Evolutionary conservation across 1,284 basidiomycete species (phyloP), one percentile per base, ranked within the genome.

Genomic region (Wolfiporia cocos): DNA sequence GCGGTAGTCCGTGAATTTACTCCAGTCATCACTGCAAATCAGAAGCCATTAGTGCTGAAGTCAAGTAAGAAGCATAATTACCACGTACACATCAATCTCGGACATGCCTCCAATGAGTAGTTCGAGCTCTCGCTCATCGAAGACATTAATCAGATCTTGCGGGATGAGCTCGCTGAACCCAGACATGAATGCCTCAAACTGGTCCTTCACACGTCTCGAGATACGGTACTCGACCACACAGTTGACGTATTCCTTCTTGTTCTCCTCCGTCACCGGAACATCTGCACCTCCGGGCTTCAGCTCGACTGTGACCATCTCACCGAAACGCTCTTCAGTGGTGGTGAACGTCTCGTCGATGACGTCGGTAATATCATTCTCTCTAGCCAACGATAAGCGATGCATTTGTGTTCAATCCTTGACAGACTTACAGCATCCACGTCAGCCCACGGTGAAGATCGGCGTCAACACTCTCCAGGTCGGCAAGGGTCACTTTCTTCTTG

Each of bases 211-310:
- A 44, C 96, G 87, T 56, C 78, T 83, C 54, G 86, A 83, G 62
- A 98, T 97, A 53, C 95, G 87, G 70, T 97, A 98, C 55, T 91
- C 87, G 34, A 97, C 92, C 43, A 98, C 86, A 23, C 81, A 74
- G 53, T 97, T 92, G 44, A 99, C 93, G 56, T 99, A 99, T 55
- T 99, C 96, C 71, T 90, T 92, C 80, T 99, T 99, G 78, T 99
- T 99, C 41, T 89, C 88, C 64, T 99, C 88, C 0, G 92, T 98
- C 24, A 99, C 93, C 3, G 85, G 70, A 23, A 95, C 70, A 43
- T 92, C 78, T 48, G 76, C 83, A 24, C 96, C 96, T 36, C 81
- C 84, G 14, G 89, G 79, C 69, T 87, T 94, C 56, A 99, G 78
- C 46, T 98, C 92, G 49, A 97, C 83, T 7, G 90, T 93, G 34